Evolutionary conservation across 2,329 filamentous ascomycete genomes (phyloP).

Genomic region (Colletotrichum orchidophilum): DNA sequence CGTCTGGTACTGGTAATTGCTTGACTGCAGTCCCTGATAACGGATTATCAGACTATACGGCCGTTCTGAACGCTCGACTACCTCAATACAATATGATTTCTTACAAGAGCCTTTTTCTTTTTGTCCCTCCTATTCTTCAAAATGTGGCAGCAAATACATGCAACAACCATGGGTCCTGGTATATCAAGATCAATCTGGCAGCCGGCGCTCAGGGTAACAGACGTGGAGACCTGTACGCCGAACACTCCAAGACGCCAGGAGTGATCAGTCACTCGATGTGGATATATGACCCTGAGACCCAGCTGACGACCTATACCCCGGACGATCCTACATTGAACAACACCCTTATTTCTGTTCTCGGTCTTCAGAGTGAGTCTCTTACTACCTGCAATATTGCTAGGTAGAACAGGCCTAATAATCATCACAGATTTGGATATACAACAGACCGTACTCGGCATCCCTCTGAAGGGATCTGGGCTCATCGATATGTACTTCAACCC

Average conservation of each 20-base stretch:
- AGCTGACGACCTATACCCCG: neutral
- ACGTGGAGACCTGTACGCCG: neutral
- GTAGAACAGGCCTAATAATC: no score
- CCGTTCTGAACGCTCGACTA: no score
- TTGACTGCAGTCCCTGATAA: no score
- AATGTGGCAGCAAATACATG: neutral
- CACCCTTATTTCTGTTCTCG: neutral
- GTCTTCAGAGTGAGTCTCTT: neutral
- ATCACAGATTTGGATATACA: neutral
- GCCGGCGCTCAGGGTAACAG: neutral
- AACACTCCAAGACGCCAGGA: neutral
- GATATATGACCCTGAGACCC: neutral
- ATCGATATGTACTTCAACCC: neutral
- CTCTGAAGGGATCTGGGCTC: neutral
- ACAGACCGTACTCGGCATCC: neutral
- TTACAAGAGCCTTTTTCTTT: neutral
- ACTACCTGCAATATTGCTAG: no score
- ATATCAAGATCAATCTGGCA: neutral
- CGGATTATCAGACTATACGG: no score
- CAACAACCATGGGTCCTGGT: neutral
- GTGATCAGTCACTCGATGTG: neutral
- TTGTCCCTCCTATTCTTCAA: neutral
- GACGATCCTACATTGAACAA: neutral
- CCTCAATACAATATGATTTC: neutral
- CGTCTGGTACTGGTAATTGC: no score